phyloP scores from a whole-genome alignment of 768 basidiomycete genomes.

The Amanita jacksonii region DNA sequence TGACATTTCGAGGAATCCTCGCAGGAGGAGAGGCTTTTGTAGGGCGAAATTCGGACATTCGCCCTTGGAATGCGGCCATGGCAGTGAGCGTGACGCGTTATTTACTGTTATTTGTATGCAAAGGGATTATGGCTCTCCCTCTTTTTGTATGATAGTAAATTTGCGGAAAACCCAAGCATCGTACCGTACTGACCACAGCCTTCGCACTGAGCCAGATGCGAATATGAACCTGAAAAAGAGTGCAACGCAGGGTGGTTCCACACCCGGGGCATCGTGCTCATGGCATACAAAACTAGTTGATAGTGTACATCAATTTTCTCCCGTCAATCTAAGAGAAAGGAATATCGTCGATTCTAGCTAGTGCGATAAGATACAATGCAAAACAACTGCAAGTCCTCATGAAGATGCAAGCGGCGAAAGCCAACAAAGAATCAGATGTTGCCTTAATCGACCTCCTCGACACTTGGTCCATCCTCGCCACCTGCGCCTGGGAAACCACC shows the following conservation, averaged over 20 bases:
- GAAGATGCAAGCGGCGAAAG: slow-evolving; percentile 3
- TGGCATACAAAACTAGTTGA: too few species aligned
- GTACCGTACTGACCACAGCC: too few species aligned
- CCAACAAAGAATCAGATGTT: not conserved
- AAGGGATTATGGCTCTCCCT: too few species aligned
- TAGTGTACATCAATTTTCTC: too few species aligned
- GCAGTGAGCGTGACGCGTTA: slow-evolving; percentile 4
- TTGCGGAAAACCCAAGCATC: too few species aligned
- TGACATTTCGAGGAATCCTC: slow-evolving; percentile 17
- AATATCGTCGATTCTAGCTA: slow-evolving; percentile 3
- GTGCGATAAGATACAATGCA: slow-evolving; percentile 7
- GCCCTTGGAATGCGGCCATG: not conserved
- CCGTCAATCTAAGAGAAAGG: not conserved
- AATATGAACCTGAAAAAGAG: too few species aligned
- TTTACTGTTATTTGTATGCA: slow-evolving; percentile 6
- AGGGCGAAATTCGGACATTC: slow-evolving; percentile 39
- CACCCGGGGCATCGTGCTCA: too few species aligned
- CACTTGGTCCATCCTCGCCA: slow-evolving; percentile 77
- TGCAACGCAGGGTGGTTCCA: too few species aligned
- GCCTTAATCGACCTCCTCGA: slow-evolving; percentile 78
- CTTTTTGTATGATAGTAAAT: too few species aligned
- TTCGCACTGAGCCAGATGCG: too few species aligned
- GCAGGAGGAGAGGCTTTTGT: slow-evolving; percentile 38
- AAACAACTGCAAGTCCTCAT: slow-evolving; percentile 6
- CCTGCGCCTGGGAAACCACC: slow-evolving; percentile 61